Evolutionary conservation across 257 asterid species (phyloP).

Genomic region (Coffea canephora): DNA sequence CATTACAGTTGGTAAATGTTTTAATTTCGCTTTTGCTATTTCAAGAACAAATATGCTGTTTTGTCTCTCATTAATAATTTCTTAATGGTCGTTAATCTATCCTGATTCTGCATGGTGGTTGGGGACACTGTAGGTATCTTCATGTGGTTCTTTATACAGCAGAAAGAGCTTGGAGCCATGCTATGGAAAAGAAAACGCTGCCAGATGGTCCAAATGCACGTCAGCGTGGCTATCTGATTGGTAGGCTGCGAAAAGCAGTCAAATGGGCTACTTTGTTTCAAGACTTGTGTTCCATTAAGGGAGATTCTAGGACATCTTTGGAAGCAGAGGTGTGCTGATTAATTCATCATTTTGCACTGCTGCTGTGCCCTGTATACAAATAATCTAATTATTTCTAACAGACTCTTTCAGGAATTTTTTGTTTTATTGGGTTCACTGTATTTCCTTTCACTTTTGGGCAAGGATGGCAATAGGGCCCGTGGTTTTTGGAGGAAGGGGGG

Average conservation of each 20-base stretch:
- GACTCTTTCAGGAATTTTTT: background rate
- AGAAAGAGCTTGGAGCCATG: constrained; percentile 99
- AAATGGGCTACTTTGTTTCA: constrained; percentile 86
- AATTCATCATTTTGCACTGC: background rate
- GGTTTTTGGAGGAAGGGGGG: too few relatives aligned
- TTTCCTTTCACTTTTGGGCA: background rate
- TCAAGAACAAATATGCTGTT: background rate
- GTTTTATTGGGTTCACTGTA: background rate
- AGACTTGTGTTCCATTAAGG: constrained; percentile 77
- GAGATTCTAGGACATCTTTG: constrained; percentile 90
- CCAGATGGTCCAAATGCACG: constrained; percentile 97
- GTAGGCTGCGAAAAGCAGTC: constrained; percentile 93
- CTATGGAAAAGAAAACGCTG: constrained; percentile 96
- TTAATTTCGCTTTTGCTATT: background rate
- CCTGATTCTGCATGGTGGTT: background rate
- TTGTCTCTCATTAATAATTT: background rate
- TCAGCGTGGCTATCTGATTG: constrained; percentile 84
- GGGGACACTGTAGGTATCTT: constrained; percentile 61
- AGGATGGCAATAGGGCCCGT: too few relatives aligned
- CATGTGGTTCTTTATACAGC: constrained; percentile 81
- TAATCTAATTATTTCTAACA: background rate
- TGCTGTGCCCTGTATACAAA: background rate
- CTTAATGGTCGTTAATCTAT: background rate
- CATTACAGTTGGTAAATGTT: background rate
- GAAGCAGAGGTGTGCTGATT: constrained; percentile 80